Conservation (phyloP, 768 basidiomycete genomes). For the Gloeostereum incarnatum region DNA sequence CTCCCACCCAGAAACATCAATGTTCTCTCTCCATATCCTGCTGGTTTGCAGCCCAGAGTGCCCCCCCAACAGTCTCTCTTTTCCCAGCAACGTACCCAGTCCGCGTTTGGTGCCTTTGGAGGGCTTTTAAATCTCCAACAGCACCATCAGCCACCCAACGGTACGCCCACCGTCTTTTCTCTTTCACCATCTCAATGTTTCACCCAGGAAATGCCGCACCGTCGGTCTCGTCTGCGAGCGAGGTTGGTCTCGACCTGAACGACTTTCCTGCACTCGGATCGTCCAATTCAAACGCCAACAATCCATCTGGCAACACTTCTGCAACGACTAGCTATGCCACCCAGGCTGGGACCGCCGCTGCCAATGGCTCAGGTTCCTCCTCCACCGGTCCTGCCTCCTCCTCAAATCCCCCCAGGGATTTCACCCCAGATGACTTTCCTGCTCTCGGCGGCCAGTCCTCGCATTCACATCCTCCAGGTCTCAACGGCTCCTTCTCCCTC, state of each 20-base stretch:
- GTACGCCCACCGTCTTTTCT: too few species aligned
- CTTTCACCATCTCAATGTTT: too few species aligned
- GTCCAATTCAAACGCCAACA: constrained; percentile 29
- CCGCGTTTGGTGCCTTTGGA: too few species aligned
- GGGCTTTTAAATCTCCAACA: too few species aligned
- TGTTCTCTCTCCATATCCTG: too few species aligned
- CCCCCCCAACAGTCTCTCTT: too few species aligned
- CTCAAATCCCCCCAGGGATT: constrained; percentile 52
- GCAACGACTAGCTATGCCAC: constrained; percentile 70
- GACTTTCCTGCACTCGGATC: constrained; percentile 85
- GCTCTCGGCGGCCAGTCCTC: constrained; percentile 62
- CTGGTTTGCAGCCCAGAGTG: too few species aligned
- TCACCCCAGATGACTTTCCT: constrained; percentile 87
- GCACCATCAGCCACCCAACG: too few species aligned
- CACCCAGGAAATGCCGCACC: too few species aligned
- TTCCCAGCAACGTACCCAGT: too few species aligned
- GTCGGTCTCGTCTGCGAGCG: constrained; percentile 57
- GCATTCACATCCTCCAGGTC: constrained; percentile 62
- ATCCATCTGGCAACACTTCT: constrained; percentile 25
- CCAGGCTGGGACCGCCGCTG: constrained; percentile 50
- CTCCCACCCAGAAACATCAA: too few species aligned
- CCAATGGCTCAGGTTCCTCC: constrained; percentile 21
- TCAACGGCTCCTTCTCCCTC: constrained; percentile 72
- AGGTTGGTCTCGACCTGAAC: constrained; percentile 76
- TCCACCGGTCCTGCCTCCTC: too few species aligned